Percentiles rank a stretch among this genome's conserved stretches.
These are phyloP conservation scores for Suaeda aralocaspica DNA, from an alignment of 148 eudicot species.

Conservation along the genomic window DNA sequence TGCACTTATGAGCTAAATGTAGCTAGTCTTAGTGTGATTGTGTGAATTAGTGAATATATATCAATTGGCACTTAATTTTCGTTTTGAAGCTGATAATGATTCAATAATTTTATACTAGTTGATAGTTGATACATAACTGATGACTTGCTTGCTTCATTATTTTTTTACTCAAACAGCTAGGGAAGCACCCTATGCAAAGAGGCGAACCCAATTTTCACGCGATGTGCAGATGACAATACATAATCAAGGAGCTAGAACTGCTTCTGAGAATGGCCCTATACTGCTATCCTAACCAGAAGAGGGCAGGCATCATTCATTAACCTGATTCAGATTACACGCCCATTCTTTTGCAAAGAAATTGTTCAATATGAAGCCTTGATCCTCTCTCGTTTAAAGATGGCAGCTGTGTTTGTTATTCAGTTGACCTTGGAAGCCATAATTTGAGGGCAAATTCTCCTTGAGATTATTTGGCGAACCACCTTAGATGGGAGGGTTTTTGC, in stretches of 20 bases:
- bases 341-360: neutral
- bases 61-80: neutral
- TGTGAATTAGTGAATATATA: no score
- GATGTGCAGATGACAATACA: conserved; percentile 78
- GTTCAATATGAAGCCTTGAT: neutral
- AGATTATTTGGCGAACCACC: neutral
- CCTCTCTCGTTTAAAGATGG: neutral
- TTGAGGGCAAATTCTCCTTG: neutral
- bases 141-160: neutral
- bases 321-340: neutral
- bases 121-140: neutral
- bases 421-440: neutral
- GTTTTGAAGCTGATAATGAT: neutral
- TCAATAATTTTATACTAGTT: no score
- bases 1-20: neutral
- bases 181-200: conserved; percentile 89
- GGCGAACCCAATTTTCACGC: conserved; percentile 62
- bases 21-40: no score
- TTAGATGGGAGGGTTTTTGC: conserved; percentile 11
- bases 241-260: conserved; percentile 52
- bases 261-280: conserved; percentile 94
- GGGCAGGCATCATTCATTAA: neutral
- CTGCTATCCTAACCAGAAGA: conserved; percentile 34
- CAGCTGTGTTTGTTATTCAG: conserved; percentile 7
- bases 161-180: conserved; percentile 44